These are phyloP conservation scores for Annulohypoxylon moriforme DNA, from an alignment of 495 filamentous ascomycete genomes.

Conservation along the genomic window DNA sequence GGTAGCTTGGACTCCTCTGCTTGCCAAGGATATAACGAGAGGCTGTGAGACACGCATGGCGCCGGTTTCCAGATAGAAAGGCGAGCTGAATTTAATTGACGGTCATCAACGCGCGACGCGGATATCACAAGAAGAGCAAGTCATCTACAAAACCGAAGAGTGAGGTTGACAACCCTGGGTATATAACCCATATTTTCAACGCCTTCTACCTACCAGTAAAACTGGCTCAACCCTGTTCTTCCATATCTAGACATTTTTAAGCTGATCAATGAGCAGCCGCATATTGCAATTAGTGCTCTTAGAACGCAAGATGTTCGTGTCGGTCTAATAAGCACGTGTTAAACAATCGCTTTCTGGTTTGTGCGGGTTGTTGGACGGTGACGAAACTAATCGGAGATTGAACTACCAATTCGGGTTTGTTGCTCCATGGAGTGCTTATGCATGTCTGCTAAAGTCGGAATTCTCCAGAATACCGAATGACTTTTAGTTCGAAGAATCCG, in stretches of 20 bases:
- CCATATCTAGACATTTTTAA: neutral
- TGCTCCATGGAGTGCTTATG: constrained; percentile 13
- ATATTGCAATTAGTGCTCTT: constrained; percentile 3
- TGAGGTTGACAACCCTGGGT: neutral
- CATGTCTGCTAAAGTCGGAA: constrained; percentile 2
- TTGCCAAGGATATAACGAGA: neutral
- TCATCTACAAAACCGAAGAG: neutral
- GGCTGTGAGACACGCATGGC: constrained; percentile 19
- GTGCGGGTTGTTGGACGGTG: constrained; percentile 14
- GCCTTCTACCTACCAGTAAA: neutral
- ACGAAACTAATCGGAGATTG: constrained; percentile 41
- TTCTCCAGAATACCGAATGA: neutral
- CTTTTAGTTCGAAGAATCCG: neutral
- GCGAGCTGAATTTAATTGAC: neutral
- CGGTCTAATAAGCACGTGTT: constrained; percentile 29
- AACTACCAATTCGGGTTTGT: constrained; percentile 30
- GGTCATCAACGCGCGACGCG: neutral
- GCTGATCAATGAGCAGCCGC: neutral
- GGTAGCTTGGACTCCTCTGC: constrained; percentile 2
- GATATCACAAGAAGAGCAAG: neutral
- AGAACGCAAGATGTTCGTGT: neutral
- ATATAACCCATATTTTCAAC: neutral
- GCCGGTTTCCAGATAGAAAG: neutral
- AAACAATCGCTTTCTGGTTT: constrained; percentile 32
- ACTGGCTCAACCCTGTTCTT: neutral